These are phyloP conservation scores for Cryoendolithus antarcticus DNA, from an alignment of 2,329 filamentous ascomycete species.

Conservation along the genomic window DNA sequence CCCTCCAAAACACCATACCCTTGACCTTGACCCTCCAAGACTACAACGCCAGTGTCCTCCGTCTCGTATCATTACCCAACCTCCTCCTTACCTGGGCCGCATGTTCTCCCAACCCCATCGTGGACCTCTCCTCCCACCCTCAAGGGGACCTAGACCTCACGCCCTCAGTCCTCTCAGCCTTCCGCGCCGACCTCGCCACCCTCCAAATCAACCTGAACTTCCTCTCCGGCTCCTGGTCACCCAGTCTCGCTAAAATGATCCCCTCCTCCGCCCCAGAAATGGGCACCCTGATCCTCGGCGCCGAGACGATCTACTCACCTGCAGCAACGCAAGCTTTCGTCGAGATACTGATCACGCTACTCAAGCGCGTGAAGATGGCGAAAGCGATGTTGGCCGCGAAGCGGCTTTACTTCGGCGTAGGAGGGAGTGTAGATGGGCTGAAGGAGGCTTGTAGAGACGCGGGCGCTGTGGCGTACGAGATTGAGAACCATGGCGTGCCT, in stretches of 20 bases:
- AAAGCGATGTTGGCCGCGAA: conserved; percentile 63
- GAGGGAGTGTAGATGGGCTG: conserved; percentile 69
- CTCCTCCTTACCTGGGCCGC: conserved; percentile 54
- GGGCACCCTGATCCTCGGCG: conserved; percentile 50
- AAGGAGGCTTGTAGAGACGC: conserved; percentile 30
- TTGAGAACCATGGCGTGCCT: conserved; percentile 34
- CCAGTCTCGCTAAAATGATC: conserved; percentile 47
- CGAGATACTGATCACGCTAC: conserved; percentile 49
- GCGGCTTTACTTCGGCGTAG: conserved; percentile 72
- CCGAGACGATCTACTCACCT: conserved; percentile 75
- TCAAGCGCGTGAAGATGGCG: conserved; percentile 41
- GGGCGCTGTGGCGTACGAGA: conserved; percentile 35
- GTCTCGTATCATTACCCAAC: conserved; percentile 70
- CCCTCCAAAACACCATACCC: conserved; percentile 34
- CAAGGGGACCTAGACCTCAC: conserved; percentile 53
- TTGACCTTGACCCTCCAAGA: conserved; percentile 59
- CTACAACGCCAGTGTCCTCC: conserved; percentile 67
- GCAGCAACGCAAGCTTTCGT: conserved; percentile 58
- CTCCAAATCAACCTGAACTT: conserved; percentile 49
- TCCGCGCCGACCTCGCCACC: conserved; percentile 40
- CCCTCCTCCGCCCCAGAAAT: conserved; percentile 24
- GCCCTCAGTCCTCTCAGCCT: conserved; percentile 44
- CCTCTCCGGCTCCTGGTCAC: conserved; percentile 64
- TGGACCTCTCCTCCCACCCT: conserved; percentile 6
- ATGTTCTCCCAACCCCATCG: conserved; percentile 8